phyloP scores from a whole-genome alignment of 768 basidiomycete species.

The Rubroboletus pulcherrimus region DNA sequence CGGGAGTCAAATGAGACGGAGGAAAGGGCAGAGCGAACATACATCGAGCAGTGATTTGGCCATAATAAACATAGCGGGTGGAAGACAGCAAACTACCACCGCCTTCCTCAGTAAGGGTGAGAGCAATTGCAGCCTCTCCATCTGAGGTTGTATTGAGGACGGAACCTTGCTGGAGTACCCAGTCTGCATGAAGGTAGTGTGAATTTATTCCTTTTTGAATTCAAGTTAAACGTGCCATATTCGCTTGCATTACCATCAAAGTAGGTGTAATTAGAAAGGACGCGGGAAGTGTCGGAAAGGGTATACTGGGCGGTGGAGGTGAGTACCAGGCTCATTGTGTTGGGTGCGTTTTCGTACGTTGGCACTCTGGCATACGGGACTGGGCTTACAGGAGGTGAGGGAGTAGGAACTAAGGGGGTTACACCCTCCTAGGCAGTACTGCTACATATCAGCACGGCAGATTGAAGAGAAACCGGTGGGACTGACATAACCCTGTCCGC shows the following conservation, averaged over 20 bases:
- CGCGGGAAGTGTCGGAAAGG: slow-evolving; percentile 61
- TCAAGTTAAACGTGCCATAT: slow-evolving; percentile 45
- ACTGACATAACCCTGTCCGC: slow-evolving; percentile 42
- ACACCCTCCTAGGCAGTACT: slow-evolving; percentile 88
- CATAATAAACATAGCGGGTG: slow-evolving; percentile 81
- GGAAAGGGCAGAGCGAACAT: slow-evolving; percentile 2
- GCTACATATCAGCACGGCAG: slow-evolving; percentile 8
- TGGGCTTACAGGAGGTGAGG: slow-evolving; percentile 63
- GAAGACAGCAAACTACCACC: slow-evolving; percentile 78
- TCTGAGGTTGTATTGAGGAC: slow-evolving; percentile 60
- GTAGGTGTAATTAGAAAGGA: slow-evolving; percentile 59
- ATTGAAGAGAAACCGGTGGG: neutral
- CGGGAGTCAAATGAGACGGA: neutral
- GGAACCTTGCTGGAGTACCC: slow-evolving; percentile 65
- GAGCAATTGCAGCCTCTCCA: slow-evolving; percentile 56
- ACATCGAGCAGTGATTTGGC: slow-evolving; percentile 65
- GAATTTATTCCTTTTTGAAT: neutral
- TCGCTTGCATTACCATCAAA: slow-evolving; percentile 73
- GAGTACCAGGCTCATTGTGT: neutral
- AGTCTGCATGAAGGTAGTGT: slow-evolving; percentile 43
- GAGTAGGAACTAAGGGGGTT: slow-evolving; percentile 68
- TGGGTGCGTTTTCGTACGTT: slow-evolving; percentile 38
- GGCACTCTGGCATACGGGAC: slow-evolving; percentile 64
- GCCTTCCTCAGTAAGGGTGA: slow-evolving; percentile 64
- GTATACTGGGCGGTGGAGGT: slow-evolving; percentile 41